phyloP scores from a whole-genome alignment of 768 basidiomycete genomes.

The Lepiota venenata region DNA sequence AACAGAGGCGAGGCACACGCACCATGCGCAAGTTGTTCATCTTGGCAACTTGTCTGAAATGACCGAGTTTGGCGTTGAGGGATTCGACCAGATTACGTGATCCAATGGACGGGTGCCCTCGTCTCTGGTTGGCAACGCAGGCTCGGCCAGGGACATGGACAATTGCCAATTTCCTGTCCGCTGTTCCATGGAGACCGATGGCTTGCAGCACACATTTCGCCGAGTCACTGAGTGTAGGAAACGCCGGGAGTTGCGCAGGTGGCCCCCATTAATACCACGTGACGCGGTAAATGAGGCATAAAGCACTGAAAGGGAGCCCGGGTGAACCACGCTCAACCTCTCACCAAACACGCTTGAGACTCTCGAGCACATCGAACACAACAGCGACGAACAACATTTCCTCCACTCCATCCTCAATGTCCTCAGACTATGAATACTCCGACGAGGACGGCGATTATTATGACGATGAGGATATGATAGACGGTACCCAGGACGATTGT shows the following conservation, averaged over 20 bases:
- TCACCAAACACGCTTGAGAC: slow-evolving; percentile 7
- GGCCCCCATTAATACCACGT: slow-evolving; percentile 8
- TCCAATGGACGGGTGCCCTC: no score
- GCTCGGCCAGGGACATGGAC: no score
- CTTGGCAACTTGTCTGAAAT: background rate
- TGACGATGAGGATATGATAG: slow-evolving; percentile 71
- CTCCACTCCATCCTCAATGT: slow-evolving; percentile 24
- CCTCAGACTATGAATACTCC: slow-evolving; percentile 68
- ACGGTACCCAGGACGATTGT: slow-evolving; percentile 57
- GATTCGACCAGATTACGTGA: slow-evolving; percentile 1
- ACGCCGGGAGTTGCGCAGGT: background rate
- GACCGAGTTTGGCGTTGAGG: no score
- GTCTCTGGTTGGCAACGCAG: no score
- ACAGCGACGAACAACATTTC: slow-evolving; percentile 8
- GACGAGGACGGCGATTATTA: slow-evolving; percentile 66
- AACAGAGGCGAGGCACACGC: background rate
- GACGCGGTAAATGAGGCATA: background rate
- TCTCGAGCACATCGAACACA: slow-evolving; percentile 22
- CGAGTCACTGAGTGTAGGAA: background rate
- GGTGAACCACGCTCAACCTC: background rate
- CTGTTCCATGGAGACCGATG: background rate
- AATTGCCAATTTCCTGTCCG: no score
- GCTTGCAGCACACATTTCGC: background rate
- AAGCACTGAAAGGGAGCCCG: slow-evolving; percentile 6
- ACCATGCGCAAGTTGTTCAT: slow-evolving; percentile 14